Conservation (phyloP, 2,329 filamentous ascomycete species). For the Sarocladium brachiariae region DNA sequence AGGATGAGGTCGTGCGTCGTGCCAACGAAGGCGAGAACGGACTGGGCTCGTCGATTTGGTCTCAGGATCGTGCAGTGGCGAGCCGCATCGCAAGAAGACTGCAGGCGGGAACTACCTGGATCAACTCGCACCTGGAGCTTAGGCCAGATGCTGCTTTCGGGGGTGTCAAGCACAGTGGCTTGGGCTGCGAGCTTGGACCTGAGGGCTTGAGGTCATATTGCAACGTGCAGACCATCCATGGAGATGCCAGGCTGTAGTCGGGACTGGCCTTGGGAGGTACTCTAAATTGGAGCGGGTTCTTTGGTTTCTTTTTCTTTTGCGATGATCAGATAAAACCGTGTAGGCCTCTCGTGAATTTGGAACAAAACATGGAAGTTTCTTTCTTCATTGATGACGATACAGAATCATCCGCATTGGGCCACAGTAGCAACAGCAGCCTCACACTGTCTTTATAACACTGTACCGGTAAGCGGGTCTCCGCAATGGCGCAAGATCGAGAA, state of each 20-base stretch:
- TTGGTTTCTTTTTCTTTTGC: no score
- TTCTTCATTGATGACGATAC: no score
- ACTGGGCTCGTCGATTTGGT: constrained; percentile 53
- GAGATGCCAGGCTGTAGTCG: neutral
- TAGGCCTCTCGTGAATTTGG: no score
- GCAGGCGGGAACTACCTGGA: constrained; percentile 43
- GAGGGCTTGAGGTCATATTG: constrained; percentile 22
- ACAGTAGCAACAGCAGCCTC: no score
- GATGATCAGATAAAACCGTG: no score
- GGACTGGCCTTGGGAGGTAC: no score
- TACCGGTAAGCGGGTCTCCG: neutral
- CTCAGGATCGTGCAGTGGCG: constrained; percentile 30
- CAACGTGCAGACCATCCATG: constrained; percentile 16
- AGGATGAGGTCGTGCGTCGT: constrained; percentile 50
- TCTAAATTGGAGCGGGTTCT: no score
- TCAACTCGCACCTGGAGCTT: constrained; percentile 28
- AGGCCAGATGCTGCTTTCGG: constrained; percentile 25
- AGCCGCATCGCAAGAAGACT: constrained; percentile 36
- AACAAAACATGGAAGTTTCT: no score
- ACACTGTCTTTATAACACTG: neutral
- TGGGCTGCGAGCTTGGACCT: constrained; percentile 25
- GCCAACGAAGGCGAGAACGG: constrained; percentile 47
- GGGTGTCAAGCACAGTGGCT: constrained; percentile 24
- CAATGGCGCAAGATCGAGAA: constrained; percentile 2
- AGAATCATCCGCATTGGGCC: no score